Base-by-base conservation (phyloP, 306 rosid genomes). In the Casuarina glauca region DNA sequence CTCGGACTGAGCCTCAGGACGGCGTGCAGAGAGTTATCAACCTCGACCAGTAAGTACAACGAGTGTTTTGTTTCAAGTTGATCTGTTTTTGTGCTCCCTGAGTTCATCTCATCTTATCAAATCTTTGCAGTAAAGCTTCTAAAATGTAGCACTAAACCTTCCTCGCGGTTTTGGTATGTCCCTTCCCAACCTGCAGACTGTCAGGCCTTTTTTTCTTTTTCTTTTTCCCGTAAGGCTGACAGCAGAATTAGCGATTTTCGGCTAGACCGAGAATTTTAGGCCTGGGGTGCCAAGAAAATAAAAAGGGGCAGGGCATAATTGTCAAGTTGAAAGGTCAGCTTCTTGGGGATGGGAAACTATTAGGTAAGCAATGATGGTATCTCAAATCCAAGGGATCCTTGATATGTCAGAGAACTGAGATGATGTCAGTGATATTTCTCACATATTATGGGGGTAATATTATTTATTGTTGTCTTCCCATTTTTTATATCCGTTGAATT, bases 11-110 rank as follows among this genome's bases (percentile, higher is more conserved):
- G 73, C 84, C 32, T 60, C 73, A 72, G 5, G 88, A 82, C 41
- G 81, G 35, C 16, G 76, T 60, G 50, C 89, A 88, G 2, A 90
- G 69, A 70, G 41, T 89, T 0, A 76, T 94, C 82, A 88, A 92
- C 74, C 88, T 94, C 2, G 93, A 89, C 48, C 97, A 92, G 97
- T 94, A 79, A 90, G 97, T 91, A 13, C 82, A 50, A 8, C 3
- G 17, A 8, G 38, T 42, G 53, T 61, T 46, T 26, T 73, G 10
- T 66, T 32, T 67, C n/a, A 9, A 19, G 64, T 20, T 58, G 8
- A 57, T 16, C 26, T 19, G 3, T 48, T 48, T 46, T 48, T 48
- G 15, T 52, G 26, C 17, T 52, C 17, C 7, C 17, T 52, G 58
- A 52, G n/a, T 52, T 15, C 19, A 11, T 61, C 36, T 71, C 2